Evolutionary conservation across 768 basidiomycete genomes (phyloP).

Genomic region (Pulveroboletus frians): DNA sequence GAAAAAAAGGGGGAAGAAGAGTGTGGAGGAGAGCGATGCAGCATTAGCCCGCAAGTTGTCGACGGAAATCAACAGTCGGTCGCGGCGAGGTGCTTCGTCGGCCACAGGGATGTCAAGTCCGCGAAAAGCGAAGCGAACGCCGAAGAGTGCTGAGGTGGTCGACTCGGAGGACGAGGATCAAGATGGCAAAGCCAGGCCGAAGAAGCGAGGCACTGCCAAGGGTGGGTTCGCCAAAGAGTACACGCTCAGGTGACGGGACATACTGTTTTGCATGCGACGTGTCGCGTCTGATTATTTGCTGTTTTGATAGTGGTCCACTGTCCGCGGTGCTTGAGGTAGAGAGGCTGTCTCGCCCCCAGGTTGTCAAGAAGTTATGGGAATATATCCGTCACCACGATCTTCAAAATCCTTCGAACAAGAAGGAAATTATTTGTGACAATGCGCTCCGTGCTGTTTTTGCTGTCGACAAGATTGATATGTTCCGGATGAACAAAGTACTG

Average conservation of each 20-base stretch:
- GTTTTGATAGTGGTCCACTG: constrained; percentile 55
- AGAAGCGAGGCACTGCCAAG: constrained; percentile 49
- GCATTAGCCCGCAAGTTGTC: constrained; percentile 68
- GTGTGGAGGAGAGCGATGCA: constrained; percentile 58
- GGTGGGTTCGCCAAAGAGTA: constrained; percentile 81
- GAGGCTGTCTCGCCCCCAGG: constrained; percentile 78
- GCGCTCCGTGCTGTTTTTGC: constrained; percentile 69
- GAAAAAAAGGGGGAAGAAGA: constrained; percentile 43
- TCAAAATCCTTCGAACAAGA: constrained; percentile 80
- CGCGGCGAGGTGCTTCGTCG: constrained; percentile 40
- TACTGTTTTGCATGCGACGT: neutral
- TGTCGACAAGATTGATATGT: constrained; percentile 84
- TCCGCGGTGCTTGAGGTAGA: constrained; percentile 62
- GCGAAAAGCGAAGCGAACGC: constrained; percentile 39
- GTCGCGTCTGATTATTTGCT: constrained; percentile 2
- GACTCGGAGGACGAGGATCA: constrained; percentile 46
- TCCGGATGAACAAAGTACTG: constrained; percentile 89
- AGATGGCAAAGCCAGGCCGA: constrained; percentile 43
- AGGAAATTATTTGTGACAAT: constrained; percentile 82
- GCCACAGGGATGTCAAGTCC: constrained; percentile 36
- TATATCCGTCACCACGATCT: constrained; percentile 78
- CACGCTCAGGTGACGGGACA: constrained; percentile 50
- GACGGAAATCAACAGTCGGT: constrained; percentile 60
- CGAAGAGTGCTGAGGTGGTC: constrained; percentile 45
- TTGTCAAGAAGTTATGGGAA: constrained; percentile 86